Base-by-base conservation (phyloP, 1,139 yeast species). In the Magnusiomyces suaveolens region DNA sequence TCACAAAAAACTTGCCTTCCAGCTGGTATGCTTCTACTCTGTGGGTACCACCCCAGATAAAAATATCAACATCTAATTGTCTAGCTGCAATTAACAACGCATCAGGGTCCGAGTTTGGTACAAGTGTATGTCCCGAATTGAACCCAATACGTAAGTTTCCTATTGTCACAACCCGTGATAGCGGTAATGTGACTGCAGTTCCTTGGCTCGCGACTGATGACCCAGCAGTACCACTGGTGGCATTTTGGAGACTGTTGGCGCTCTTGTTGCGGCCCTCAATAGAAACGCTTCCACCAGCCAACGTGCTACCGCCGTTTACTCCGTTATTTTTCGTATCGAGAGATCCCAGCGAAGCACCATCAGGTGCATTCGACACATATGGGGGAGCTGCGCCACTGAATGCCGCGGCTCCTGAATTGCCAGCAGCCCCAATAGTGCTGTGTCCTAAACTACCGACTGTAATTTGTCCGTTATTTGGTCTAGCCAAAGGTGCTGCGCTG, bases 31-130 rank as follows among this genome's bases (percentile, higher is more conserved):
- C 96, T 66, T 92, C 97, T 6, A 88, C 95, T 60, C 82, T 81
- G 67, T 88, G 96, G 1, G 96, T 84, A 0, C 96, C 96, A n/a
- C 97, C 97, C 87, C 95, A 88, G n/a, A 92, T 75, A 63, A 92
- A 74, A 10, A 92, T 79, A n/a, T n/a, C n/a, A n/a, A n/a, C n/a
- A 66, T 90, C 95, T 75, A 90, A 75, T 69, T 89, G 92, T 58
- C 98, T 76, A 0, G 98, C 96, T 57, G 87, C 78, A 1, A 86
- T 80, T 62, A 87, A 75, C 57, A 92, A 74, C 48, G 95, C 83
- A 63, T 90, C 80, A 2, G 97, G 95, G 64, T 92, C 98, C 49
- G 82, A 81, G 59, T 82, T 80, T 1, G 98, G 98, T 12, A 90
- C 83, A 1, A 89, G 75, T 39, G 86, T 84, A 67, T 81, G 84